Percentiles rank a stretch among this genome's conserved stretches.
Evolutionary conservation across 169 alveolate genomes (phyloP).

Genomic region (Plasmodium knowlesi): DNA sequence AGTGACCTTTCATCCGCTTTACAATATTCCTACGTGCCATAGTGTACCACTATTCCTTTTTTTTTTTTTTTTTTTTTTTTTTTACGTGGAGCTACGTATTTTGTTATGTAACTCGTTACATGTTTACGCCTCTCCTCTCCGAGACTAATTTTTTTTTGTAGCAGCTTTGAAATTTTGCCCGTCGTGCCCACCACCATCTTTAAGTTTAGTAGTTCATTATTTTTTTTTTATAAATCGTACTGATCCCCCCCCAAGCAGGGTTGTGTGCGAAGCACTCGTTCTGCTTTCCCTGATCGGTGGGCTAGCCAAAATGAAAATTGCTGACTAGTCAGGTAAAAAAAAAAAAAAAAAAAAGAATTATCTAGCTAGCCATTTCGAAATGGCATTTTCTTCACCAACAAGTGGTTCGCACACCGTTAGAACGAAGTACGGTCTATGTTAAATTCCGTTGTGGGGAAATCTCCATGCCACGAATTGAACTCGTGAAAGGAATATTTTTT

Average conservation of each 20-base stretch:
- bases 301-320: no score
- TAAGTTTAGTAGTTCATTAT: not conserved
- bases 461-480: not conserved
- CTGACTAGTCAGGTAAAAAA: not conserved
- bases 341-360: not conserved
- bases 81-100: not conserved
- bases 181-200: not conserved
- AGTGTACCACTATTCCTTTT: not conserved
- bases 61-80: not conserved
- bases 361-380: not conserved
- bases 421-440: not conserved
- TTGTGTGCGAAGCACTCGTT: not conserved
- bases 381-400: not conserved
- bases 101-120: not conserved
- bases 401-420: not conserved
- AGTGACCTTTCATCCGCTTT: not conserved
- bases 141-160: not conserved
- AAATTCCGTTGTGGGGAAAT: not conserved
- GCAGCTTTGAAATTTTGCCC: not conserved
- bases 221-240: not conserved
- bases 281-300: not conserved
- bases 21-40: not conserved
- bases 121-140: not conserved
- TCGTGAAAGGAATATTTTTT: not conserved
- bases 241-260: not conserved